Conservation (phyloP, 2,329 filamentous ascomycete genomes). For the Botrytis byssoidea region DNA sequence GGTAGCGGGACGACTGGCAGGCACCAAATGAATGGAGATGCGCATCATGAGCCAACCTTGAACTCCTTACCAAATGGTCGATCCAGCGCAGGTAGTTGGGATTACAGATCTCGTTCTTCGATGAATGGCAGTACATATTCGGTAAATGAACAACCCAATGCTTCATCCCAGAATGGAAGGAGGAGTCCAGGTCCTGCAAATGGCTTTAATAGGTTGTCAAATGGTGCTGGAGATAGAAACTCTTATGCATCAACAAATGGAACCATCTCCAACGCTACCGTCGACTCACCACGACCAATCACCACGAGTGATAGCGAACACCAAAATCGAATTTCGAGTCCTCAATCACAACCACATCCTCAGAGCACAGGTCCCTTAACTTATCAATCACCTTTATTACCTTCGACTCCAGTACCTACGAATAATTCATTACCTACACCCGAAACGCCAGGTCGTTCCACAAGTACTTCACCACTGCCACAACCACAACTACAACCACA, state of each 20-base stretch:
- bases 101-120: constrained; percentile 35
- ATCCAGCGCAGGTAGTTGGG: constrained; percentile 45
- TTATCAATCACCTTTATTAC: constrained; percentile 35
- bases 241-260: constrained; percentile 37
- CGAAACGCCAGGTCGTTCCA: constrained; percentile 28
- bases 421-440: constrained; percentile 30
- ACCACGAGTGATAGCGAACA: constrained; percentile 33
- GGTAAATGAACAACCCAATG: constrained; percentile 35
- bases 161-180: constrained; percentile 35
- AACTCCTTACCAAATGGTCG: constrained; percentile 58
- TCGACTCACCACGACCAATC: constrained; percentile 25
- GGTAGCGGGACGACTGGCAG: constrained; percentile 23
- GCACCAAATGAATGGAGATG: constrained; percentile 35
- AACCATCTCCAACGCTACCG: constrained; percentile 24
- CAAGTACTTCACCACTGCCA: constrained; percentile 45
- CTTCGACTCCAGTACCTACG: constrained; percentile 34
- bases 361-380: constrained; percentile 39
- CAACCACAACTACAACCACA: background rate
- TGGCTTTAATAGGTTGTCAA: constrained; percentile 29
- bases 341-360: constrained; percentile 33
- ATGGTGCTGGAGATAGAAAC: constrained; percentile 32
- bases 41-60: constrained; percentile 50
- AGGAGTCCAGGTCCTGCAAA: constrained; percentile 35
- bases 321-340: constrained; percentile 27
- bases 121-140: constrained; percentile 37